phyloP scores from a whole-genome alignment of 352 stramenopile species.

The Phytophthora pini region DNA sequence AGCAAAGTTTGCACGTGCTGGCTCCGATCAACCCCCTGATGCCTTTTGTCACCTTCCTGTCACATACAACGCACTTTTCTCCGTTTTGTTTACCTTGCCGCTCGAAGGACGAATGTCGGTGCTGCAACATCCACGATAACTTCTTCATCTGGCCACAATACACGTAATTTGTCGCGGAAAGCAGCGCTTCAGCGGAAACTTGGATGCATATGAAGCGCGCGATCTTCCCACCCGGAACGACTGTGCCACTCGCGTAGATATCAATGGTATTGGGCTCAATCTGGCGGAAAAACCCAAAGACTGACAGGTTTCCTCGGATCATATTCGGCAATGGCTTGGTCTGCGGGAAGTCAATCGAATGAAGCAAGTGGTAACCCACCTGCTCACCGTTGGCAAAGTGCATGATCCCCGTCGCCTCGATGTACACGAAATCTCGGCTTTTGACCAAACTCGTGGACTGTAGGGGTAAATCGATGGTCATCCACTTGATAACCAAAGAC shows the following conservation, averaged over 20 bases:
- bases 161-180: constrained; percentile 40
- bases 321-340: constrained; percentile 34
- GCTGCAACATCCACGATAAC: constrained; percentile 45
- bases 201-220: constrained; percentile 29
- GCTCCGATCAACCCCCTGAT: constrained; percentile 27
- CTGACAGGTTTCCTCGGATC: constrained; percentile 42
- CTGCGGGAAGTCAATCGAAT: constrained; percentile 45
- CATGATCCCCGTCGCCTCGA: constrained; percentile 36
- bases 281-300: constrained; percentile 52
- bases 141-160: constrained; percentile 66
- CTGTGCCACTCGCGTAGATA: constrained; percentile 31
- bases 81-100: constrained; percentile 8
- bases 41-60: constrained; percentile 23
- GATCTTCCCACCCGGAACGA: constrained; percentile 33
- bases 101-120: constrained; percentile 8
- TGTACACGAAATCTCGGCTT: constrained; percentile 38
- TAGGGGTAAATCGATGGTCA: constrained; percentile 32
- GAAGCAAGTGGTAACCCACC: constrained; percentile 41
- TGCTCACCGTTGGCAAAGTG: constrained; percentile 26
- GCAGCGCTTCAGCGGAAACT: constrained; percentile 31
- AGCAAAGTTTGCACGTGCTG: constrained; percentile 34
- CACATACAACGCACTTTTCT: constrained; percentile 26
- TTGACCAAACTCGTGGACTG: constrained; percentile 16
- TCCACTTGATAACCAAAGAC: constrained; percentile 41
- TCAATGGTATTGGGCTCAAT: constrained; percentile 39